These are phyloP conservation scores for Syncephalastrum sp. DNA, from an alignment of 371 early-diverging fungal genomes.

Conservation along the genomic window DNA sequence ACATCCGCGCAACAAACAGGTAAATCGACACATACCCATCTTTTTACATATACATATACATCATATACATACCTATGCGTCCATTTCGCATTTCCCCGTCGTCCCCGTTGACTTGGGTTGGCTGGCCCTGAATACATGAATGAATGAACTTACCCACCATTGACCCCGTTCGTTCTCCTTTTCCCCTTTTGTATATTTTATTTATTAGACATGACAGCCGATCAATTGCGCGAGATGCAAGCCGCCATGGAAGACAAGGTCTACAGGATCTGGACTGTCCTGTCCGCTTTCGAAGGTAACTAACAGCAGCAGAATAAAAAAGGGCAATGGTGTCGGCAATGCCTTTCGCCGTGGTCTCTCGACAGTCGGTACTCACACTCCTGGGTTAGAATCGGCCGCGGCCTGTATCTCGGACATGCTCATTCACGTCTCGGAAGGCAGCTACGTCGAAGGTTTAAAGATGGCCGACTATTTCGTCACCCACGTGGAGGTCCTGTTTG, in stretches of 20 bases:
- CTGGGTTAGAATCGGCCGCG: slow-evolving; percentile 79
- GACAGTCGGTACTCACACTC: background rate
- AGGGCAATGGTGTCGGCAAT: background rate
- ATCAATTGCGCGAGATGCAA: slow-evolving; percentile 41
- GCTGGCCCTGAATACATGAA: slow-evolving; percentile 1
- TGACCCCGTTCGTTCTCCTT: background rate
- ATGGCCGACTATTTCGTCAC: slow-evolving; percentile 91
- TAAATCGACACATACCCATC: too few species aligned
- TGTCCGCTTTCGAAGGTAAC: slow-evolving; percentile 85
- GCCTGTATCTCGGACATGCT: slow-evolving; percentile 97
- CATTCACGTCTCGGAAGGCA: slow-evolving; percentile 84
- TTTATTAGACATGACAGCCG: slow-evolving; percentile 10
- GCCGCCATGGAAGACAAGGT: slow-evolving; percentile 82
- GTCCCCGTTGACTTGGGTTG: too few species aligned
- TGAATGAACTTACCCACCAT: background rate
- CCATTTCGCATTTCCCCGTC: too few species aligned
- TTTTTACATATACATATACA: too few species aligned
- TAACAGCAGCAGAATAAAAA: background rate
- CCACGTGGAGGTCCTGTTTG: slow-evolving; percentile 91
- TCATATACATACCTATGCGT: too few species aligned
- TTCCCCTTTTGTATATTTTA: background rate
- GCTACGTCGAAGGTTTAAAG: slow-evolving; percentile 79
- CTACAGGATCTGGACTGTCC: slow-evolving; percentile 87
- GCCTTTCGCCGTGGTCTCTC: too few species aligned
- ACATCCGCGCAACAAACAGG: too few species aligned